These are phyloP conservation scores for Saprolegnia parasitica DNA, from an alignment of 352 stramenopile species.

Conservation along the genomic window DNA sequence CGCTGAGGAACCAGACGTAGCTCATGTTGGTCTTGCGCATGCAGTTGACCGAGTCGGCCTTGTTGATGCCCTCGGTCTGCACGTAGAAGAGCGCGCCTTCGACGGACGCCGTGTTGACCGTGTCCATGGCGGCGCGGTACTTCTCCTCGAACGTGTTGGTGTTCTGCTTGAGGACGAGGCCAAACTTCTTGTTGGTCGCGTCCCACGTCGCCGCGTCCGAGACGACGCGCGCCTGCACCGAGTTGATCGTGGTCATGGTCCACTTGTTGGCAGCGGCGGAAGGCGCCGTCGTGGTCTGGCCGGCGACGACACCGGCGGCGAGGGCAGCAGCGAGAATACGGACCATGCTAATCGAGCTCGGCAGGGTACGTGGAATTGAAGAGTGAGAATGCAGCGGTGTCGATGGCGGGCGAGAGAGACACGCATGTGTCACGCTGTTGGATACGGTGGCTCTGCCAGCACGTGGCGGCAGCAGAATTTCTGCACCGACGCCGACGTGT, in stretches of 20 bases:
- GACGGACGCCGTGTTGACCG: conserved; percentile 28
- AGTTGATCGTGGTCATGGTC: conserved; percentile 11
- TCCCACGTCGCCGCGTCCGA: conserved; percentile 4
- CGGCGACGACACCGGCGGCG: not conserved
- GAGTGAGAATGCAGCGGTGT: not conserved
- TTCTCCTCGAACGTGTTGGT: conserved; percentile 11
- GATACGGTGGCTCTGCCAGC: not conserved
- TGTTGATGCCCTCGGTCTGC: conserved; percentile 32
- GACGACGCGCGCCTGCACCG: conserved; percentile 3
- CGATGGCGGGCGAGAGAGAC: not conserved
- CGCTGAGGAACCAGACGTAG: conserved; percentile 27
- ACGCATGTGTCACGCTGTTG: not conserved
- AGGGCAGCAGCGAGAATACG: not conserved
- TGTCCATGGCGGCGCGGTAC: conserved; percentile 17
- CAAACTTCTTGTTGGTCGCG: conserved; percentile 14
- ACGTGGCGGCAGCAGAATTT: not conserved
- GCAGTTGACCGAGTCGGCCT: not conserved
- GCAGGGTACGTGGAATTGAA: not conserved
- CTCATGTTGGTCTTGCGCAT: conserved; percentile 29
- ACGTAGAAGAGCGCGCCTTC: conserved; percentile 29
- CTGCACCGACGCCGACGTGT: too few relatives aligned
- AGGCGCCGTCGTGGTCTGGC: not conserved
- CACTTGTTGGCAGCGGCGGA: not conserved
- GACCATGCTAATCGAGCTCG: conserved; percentile 3
- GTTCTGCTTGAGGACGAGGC: conserved; percentile 20